These are phyloP conservation scores for Apiospora aurea DNA, from an alignment of 2,329 filamentous ascomycete genomes.

Conservation along the genomic window DNA sequence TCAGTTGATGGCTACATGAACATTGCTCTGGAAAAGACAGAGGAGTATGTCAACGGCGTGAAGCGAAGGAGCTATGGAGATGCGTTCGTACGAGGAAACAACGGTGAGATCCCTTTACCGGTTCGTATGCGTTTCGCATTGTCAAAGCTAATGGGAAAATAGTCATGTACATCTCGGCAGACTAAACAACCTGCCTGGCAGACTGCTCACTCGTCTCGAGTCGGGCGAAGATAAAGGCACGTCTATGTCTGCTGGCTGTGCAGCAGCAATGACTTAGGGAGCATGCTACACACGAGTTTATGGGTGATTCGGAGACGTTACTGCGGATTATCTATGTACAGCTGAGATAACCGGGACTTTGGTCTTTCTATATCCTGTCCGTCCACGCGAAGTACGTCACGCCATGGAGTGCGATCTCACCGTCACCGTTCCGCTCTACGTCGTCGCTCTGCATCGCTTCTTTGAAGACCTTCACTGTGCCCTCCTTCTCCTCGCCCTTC, in stretches of 20 bases:
- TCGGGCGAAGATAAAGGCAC: neutral
- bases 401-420: conserved; percentile 70
- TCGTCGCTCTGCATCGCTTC: conserved; percentile 59
- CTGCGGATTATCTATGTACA: neutral
- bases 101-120: conserved; percentile 64
- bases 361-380: conserved; percentile 46
- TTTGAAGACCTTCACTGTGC: conserved; percentile 59
- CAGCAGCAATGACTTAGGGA: neutral
- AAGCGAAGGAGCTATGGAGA: conserved; percentile 88
- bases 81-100: conserved; percentile 95
- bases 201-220: conserved; percentile 23
- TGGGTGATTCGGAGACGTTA: neutral
- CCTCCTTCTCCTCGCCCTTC: conserved; percentile 55
- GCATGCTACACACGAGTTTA: neutral
- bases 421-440: conserved; percentile 65
- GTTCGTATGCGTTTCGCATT: neutral
- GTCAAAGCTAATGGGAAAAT: neutral
- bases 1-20: conserved; percentile 99
- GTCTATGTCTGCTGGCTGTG: neutral
- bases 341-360: neutral
- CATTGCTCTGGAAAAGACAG: conserved; percentile 94
- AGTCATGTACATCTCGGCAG: conserved; percentile 77
- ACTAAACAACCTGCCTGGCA: conserved; percentile 49
- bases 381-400: conserved; percentile 71
- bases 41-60: conserved; percentile 87